Evolutionary conservation across 2,329 filamentous ascomycete genomes (phyloP), one percentile per base, ranked within the genome.

Genomic region (Monosporascus sp.): DNA sequence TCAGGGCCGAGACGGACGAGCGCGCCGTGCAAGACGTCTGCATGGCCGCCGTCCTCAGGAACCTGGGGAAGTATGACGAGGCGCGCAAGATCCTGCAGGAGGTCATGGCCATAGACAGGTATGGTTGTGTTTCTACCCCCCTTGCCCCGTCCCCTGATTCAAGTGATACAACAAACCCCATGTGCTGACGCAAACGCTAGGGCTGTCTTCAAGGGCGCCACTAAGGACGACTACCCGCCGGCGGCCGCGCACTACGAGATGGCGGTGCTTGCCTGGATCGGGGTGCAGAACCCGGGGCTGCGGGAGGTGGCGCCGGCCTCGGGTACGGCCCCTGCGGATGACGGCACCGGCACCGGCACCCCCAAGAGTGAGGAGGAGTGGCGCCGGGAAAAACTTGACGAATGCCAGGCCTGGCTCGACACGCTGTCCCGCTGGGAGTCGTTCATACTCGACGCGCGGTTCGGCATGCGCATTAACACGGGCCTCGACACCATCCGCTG

Each of bases 171-270:
- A 9, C 31, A 14, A 14, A 14, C 31, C 31, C 4, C 9, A 11
- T 35, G 11, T 35, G 31, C 31, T 35, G 31, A 35, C 31, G 31
- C 31, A 14, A 35, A 14, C 4, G 11, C 31, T 35, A 84, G 82
- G 48, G 59, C 69, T 1, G 63, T 70, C 14, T 84, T 85, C 67
- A 85, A 81, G 58, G 86, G 85, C 2, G 63, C 74, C 0, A 75
- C 80, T 2, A 84, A 78, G 53, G 88, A 92, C 54, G 85, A 88
- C 62, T 92, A 88, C 74, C 77, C 84, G 9, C 75, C 81, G 7
- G 89, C 93, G 0, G 83, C 86, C 1, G 91, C 88, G 1, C 79
- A 90, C 60, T 97, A 97, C 70, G 94, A 99, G 71, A 83, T 94
- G 75, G 91, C 85, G 0, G 90, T 88, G 7, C 83, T 89, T 51